A percentile compares a stretch with the other conserved stretches of the same genome.
phyloP scores from a whole-genome alignment of 495 filamentous ascomycete genomes.

The Lentithecium fluviatile region DNA sequence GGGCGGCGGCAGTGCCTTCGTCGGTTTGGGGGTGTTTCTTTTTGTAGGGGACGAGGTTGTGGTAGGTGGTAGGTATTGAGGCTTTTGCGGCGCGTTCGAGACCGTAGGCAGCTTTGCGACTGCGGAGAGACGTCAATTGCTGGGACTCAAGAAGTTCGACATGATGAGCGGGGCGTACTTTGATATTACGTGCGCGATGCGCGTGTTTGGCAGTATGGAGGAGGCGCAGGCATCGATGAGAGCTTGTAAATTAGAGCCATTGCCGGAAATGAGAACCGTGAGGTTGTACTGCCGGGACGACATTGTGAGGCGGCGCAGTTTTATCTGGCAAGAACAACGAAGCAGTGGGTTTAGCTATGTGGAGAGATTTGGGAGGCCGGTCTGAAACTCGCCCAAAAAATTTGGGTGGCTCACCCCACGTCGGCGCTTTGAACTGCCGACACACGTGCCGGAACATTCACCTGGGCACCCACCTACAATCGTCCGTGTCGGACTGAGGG shows the following conservation, averaged over 20 bases:
- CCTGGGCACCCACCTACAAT: not conserved
- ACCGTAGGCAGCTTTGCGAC: conserved; percentile 72
- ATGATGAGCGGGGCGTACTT: conserved; percentile 48
- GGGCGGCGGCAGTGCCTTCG: conserved; percentile 38
- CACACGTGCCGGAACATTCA: not conserved
- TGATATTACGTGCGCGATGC: conserved; percentile 74
- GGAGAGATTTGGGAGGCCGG: too few species aligned
- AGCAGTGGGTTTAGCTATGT: not conserved
- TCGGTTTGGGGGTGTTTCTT: conserved; percentile 38
- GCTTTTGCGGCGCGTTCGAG: conserved; percentile 68
- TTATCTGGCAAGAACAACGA: not conserved
- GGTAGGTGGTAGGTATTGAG: conserved; percentile 77
- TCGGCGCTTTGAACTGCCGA: not conserved
- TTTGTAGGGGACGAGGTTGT: conserved; percentile 74
- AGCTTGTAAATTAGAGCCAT: conserved; percentile 86
- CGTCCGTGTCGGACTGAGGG: too few species aligned
- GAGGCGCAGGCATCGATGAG: conserved; percentile 71
- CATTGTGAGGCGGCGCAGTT: conserved; percentile 8
- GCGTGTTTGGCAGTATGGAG: conserved; percentile 55
- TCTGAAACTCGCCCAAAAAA: too few species aligned
- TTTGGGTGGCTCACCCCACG: not conserved
- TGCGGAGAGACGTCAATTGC: not conserved
- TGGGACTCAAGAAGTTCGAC: not conserved
- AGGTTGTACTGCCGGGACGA: conserved; percentile 35
- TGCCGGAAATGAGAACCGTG: conserved; percentile 73